Percentiles rank a stretch among this genome's conserved stretches.
Evolutionary conservation across 768 basidiomycete species (phyloP).

Genomic region (Phylloporus sp.): DNA sequence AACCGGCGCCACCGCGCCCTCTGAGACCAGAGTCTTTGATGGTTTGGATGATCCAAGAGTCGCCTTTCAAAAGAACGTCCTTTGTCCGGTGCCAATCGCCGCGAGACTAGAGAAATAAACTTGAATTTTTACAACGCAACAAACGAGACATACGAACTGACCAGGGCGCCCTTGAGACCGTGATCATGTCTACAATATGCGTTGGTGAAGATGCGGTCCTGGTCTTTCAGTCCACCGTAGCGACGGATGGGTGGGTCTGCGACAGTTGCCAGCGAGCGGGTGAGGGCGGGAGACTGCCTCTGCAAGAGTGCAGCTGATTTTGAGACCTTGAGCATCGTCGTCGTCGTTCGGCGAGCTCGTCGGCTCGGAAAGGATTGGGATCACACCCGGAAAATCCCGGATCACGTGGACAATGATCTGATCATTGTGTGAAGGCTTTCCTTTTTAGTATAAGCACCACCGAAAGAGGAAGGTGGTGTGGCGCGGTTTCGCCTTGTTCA

Average conservation of each 20-base stretch:
- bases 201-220: conserved; percentile 93
- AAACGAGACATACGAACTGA: conserved; percentile 24
- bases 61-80: conserved; percentile 91
- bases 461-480: conserved; percentile 8
- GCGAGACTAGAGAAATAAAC: conserved; percentile 50
- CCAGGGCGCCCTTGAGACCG: conserved; percentile 88
- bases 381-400: conserved; percentile 17
- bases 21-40: conserved; percentile 95
- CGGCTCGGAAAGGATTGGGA: neutral
- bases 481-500: conserved; percentile 13
- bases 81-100: conserved; percentile 99
- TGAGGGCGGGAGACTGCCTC: conserved; percentile 14
- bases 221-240: conserved; percentile 93
- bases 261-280: conserved; percentile 57
- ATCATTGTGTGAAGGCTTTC: neutral
- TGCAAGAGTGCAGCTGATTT: conserved; percentile 23
- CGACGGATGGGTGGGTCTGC: conserved; percentile 81
- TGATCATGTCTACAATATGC: conserved; percentile 85
- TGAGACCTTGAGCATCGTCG: conserved; percentile 27
- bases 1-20: conserved; percentile 95
- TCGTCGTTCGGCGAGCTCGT: conserved; percentile 8
- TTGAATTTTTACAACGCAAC: neutral
- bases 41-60: conserved; percentile 93
- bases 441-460: conserved; percentile 6
- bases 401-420: conserved; percentile 6